Base-by-base conservation (phyloP, 2,329 filamentous ascomycete species). In the Dactylellina haptotyla region DNA sequence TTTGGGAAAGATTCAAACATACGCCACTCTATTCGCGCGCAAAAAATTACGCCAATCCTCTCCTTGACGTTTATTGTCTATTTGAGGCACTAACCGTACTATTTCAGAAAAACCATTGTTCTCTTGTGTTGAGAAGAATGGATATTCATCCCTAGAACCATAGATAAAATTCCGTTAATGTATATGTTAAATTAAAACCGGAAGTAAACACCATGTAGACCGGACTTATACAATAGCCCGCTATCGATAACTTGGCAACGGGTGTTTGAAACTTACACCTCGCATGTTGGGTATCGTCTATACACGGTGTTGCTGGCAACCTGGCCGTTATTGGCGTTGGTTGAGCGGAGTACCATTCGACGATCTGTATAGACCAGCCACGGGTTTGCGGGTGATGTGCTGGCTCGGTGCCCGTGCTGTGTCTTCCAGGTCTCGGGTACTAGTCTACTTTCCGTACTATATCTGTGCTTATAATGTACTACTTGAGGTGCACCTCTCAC, bases 91-190 rank as follows among this genome's bases (percentile, higher is more conserved):
- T n/a, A 63, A 37, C 20, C 59, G 46, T 4, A 5, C 46, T 16
- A 63, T 9, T 1, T 53, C 59, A 16, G 3, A 14, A 6, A n/a
- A 2, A 41, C 14, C 46, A 2, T 2, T 0, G 16, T 54, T 63
- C 34, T 63, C n/a, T 18, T 9, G 1, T 4, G 59, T 53, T 5
- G 59, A 54, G 25, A 43, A 34, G n/a, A 63, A 63, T 1, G 59
- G 59, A 54, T 53, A 63, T 20, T 54, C 59, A 39, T 63, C 59
- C 8, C 59, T 63, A 14, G 41, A n/a, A n/a, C n/a, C n/a, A n/a
- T n/a, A n/a, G n/a, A n/a, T n/a, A n/a, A n/a, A n/a, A n/a, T n/a
- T n/a, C n/a, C n/a, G n/a, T n/a, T n/a, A n/a, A n/a, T n/a, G n/a
- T n/a, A n/a, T n/a, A n/a, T n/a, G n/a, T n/a, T n/a, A n/a, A n/a